Evolutionary conservation across 2,329 filamentous ascomycete species (phyloP).

Genomic region (Colletotrichum sp.): DNA sequence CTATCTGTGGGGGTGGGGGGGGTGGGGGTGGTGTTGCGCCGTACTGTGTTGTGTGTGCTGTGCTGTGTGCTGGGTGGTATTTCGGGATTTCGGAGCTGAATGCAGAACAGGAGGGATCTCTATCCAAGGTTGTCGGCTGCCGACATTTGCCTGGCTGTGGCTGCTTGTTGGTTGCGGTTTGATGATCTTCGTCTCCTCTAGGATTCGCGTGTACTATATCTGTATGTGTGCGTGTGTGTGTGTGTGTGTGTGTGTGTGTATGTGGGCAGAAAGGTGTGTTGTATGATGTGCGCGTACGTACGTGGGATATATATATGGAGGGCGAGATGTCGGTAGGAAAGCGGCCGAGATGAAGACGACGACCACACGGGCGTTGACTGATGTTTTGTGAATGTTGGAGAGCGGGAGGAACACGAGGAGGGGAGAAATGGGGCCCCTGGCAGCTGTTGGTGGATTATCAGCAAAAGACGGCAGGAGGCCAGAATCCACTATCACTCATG

Average conservation of each 20-base stretch:
- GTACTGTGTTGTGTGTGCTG: background rate
- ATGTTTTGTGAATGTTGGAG: background rate
- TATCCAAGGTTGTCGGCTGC: slow-evolving; percentile 3
- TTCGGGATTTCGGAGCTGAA: background rate
- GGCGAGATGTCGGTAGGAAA: background rate
- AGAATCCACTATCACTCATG: background rate
- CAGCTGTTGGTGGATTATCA: background rate
- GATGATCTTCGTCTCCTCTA: background rate
- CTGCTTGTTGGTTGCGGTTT: background rate
- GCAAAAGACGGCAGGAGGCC: background rate
- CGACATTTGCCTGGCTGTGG: background rate
- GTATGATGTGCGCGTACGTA: background rate
- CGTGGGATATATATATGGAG: background rate
- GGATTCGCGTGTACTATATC: background rate
- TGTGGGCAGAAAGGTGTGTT: background rate
- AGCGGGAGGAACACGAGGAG: background rate
- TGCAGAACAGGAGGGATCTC: slow-evolving; percentile 1
- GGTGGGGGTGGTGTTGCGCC: background rate
- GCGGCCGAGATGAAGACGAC: background rate
- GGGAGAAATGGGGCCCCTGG: background rate
- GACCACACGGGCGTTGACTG: background rate
- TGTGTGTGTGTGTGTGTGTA: background rate
- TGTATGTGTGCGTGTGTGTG: background rate
- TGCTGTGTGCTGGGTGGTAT: background rate
- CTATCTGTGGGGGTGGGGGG: background rate